Conservation (phyloP, 1,139 yeast genomes). For the Meyerozyma smithsonii region DNA sequence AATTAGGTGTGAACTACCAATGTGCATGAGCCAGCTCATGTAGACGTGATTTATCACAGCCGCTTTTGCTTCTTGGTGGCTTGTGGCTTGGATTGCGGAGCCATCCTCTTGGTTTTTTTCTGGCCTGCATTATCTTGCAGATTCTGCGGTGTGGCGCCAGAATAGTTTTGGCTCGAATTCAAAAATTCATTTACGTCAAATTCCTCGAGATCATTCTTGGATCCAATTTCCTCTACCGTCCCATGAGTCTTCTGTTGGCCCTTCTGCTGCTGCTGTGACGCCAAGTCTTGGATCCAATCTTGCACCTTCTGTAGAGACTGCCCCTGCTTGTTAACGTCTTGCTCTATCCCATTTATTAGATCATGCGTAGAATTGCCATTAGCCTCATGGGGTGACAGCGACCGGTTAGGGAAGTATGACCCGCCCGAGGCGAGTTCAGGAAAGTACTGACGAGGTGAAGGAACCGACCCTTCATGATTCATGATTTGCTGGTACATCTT, state of each 20-base stretch:
- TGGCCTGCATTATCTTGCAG: neutral
- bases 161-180: conserved; percentile 1
- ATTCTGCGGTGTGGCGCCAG: neutral
- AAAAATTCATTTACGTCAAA: conserved; percentile 3
- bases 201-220: neutral
- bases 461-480: conserved; percentile 19
- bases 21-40: conserved; percentile 11
- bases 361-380: conserved; percentile 13
- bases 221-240: neutral
- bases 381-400: conserved; percentile 9
- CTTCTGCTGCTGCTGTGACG: conserved; percentile 30
- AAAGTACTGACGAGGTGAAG: conserved; percentile 31
- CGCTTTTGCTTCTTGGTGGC: neutral
- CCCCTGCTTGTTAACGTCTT: conserved; percentile 46
- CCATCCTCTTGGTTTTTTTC: neutral
- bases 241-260: conserved; percentile 12
- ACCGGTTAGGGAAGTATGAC: conserved; percentile 9
- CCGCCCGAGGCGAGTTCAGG: conserved; percentile 23
- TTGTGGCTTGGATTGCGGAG: neutral
- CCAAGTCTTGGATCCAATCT: conserved; percentile 51
- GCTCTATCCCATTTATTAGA: conserved; percentile 34
- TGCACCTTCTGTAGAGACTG: conserved; percentile 54
- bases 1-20: neutral
- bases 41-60: neutral
- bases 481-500: conserved; percentile 30